Base-by-base conservation (phyloP, 192 early-diverging fungal genomes). In the Rhizophagus sp. region DNA sequence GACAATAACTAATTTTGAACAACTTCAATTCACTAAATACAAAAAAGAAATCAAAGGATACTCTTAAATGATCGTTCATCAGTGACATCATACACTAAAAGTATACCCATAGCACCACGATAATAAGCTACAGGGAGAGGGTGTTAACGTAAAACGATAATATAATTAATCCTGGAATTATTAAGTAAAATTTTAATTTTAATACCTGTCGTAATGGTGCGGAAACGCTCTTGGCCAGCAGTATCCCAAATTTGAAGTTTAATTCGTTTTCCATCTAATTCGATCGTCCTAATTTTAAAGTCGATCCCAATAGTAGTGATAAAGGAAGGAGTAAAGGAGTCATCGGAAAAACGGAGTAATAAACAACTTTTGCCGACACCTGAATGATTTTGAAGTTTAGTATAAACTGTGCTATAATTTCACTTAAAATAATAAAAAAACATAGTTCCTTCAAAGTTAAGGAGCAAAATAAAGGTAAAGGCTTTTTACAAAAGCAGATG, bases 201-300 rank as follows among this genome's bases (percentile, higher is more conserved):
- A 62, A 72, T 88, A 95, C 95, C 95, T 13, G 97, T 98, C 15
- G 97, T 99, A 78, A 99, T 99, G 62, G 97, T 99, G 81, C 98
- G 93, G 90, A 98, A 99, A 74, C 98, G 93, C 84, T 99, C 98
- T 88, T 98, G 98, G 62, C 98, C 97, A 33, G 97, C 97, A 9
- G 97, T 99, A 87, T 99, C 97, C 98, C 98, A 99, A 80, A 99
- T 99, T 87, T 99, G 98, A 52, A 99, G 90, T 88, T 99, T 99
- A 84, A 99, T 98, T 77, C 97, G 93, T 89, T 98, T 98, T 76
- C 97, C 98, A 83, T 98, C 98, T 52, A 99, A 89, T 82, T 99
- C 98, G 76, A 99, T 97, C 33, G 96, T 98, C 75, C 97, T 92
- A 84, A 99, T 98, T 89, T 98, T 98, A 86, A 99, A 99, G 88